Base-by-base conservation (phyloP, 1,284 basidiomycete genomes). In the Ceratobasidium sp. region DNA sequence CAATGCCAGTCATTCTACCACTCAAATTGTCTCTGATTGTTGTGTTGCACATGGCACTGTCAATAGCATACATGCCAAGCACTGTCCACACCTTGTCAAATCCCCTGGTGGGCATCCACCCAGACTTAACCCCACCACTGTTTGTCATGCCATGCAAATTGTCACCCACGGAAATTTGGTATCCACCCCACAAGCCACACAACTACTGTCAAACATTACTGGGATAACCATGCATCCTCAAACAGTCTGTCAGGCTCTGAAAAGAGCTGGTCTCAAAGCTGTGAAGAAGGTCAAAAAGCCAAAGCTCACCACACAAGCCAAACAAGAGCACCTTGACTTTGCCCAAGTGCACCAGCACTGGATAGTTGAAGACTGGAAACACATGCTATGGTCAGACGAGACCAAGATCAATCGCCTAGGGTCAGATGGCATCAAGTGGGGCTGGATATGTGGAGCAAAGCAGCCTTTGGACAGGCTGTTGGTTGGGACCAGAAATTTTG, bases 341-440 rank as follows among this genome's bases (percentile, higher is more conserved):
- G 56, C 56, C 4, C 0, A 32, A 29, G 56, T 43, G 1, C 42
- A 58, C 25, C 0, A n/a, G n/a, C n/a, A n/a, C n/a, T n/a, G n/a
- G n/a, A n/a, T n/a, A n/a, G n/a, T n/a, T n/a, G n/a, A n/a, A n/a
- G n/a, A n/a, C n/a, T n/a, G n/a, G n/a, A n/a, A n/a, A n/a, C n/a
- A n/a, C n/a, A n/a, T n/a, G n/a, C n/a, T n/a, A n/a, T n/a, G n/a
- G n/a, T n/a, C n/a, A n/a, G n/a, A n/a, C n/a, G n/a, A n/a, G n/a
- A n/a, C n/a, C n/a, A n/a, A n/a, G n/a, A n/a, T n/a, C n/a, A n/a
- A n/a, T n/a, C n/a, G n/a, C n/a, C n/a, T n/a, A n/a, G 58, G 45
- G 32, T 50, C 43, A 50, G 58, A 62, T 62, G 45, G 58, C 8
- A 22, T 50, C 1, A 17, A 50, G 4, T 62, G 58, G 58, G 58